Percentiles rank a stretch among this genome's conserved stretches.
phyloP scores from a whole-genome alignment of 2,329 filamentous ascomycete species.

The Boeremia lycopersici region DNA sequence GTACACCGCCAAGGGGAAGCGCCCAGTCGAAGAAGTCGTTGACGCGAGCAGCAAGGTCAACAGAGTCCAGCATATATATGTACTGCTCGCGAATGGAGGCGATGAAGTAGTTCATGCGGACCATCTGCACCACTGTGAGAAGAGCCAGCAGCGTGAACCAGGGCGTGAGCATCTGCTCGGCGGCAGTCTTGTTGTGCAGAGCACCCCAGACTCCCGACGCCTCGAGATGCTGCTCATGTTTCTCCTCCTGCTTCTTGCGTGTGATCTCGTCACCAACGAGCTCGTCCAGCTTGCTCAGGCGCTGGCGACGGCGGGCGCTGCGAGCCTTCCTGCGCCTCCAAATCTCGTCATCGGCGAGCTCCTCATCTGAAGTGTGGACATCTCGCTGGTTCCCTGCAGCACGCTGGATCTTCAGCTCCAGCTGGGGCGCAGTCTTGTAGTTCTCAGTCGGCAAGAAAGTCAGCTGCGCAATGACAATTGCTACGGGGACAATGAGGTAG shows the following conservation, averaged over 20 bases:
- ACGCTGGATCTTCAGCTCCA: constrained; percentile 44
- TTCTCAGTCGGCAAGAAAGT: constrained; percentile 75
- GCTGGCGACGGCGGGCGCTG: constrained; percentile 56
- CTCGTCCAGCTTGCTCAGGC: constrained; percentile 71
- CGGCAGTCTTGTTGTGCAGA: constrained; percentile 73
- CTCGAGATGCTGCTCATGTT: constrained; percentile 70
- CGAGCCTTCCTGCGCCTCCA: constrained; percentile 48
- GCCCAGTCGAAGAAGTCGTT: constrained; percentile 85
- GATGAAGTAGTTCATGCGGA: constrained; percentile 85
- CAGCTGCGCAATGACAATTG: constrained; percentile 71
- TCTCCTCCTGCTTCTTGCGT: constrained; percentile 64
- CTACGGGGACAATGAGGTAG: constrained; percentile 72
- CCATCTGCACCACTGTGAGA: constrained; percentile 69
- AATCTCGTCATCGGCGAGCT: constrained; percentile 57
- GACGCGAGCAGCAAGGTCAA: constrained; percentile 65
- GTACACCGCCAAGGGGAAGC: constrained; percentile 78
- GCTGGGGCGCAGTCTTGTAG: constrained; percentile 69
- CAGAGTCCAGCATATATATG: constrained; percentile 70
- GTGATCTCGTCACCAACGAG: constrained; percentile 71
- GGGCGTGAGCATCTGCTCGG: constrained; percentile 74
- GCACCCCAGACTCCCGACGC: constrained; percentile 82
- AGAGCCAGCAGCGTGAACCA: constrained; percentile 86
- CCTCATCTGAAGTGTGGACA: constrained; percentile 61
- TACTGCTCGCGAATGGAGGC: constrained; percentile 85
- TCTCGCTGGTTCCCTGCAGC: constrained; percentile 46